These are phyloP conservation scores for Ophiocordyceps polyrhachis-furcata DNA, from an alignment of 2,329 filamentous ascomycete species.

Conservation along the genomic window DNA sequence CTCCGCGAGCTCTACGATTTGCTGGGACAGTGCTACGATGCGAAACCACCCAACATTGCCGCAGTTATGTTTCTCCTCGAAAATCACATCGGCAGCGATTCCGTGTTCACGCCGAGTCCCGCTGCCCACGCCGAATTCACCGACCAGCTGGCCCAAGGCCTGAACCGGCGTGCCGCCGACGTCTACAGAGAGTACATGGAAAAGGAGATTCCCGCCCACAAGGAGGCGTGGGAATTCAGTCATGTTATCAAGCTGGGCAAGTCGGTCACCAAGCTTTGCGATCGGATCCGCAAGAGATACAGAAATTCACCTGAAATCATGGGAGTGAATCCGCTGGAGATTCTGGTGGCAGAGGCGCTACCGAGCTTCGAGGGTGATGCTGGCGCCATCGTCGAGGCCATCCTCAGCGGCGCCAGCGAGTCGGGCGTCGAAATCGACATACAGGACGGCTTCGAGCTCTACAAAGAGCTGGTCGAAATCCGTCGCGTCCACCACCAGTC, in stretches of 20 bases:
- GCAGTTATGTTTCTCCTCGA: conserved; percentile 65
- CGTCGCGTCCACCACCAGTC: conserved; percentile 61
- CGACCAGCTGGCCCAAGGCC: conserved; percentile 49
- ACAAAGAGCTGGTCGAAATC: conserved; percentile 73
- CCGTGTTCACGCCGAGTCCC: conserved; percentile 50
- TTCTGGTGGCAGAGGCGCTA: conserved; percentile 67
- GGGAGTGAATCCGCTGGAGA: conserved; percentile 46
- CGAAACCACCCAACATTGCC: conserved; percentile 67
- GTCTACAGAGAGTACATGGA: conserved; percentile 66
- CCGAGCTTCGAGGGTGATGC: conserved; percentile 84
- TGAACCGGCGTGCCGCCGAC: conserved; percentile 56
- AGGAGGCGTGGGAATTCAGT: conserved; percentile 75
- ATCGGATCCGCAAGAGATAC: conserved; percentile 85
- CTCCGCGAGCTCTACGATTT: conserved; percentile 73
- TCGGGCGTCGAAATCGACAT: conserved; percentile 61
- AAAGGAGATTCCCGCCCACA: conserved; percentile 58
- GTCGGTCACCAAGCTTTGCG: conserved; percentile 64
- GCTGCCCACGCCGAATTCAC: conserved; percentile 57
- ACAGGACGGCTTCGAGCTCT: conserved; percentile 86
- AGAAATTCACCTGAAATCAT: conserved; percentile 73
- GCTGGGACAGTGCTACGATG: conserved; percentile 76
- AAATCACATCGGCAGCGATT: conserved; percentile 64
- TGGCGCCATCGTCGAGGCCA: conserved; percentile 63
- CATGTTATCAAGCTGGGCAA: conserved; percentile 83
- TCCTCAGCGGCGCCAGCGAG: conserved; percentile 53